Percentiles rank a stretch among this genome's conserved stretches.
phyloP scores from a whole-genome alignment of 225 moss, liverwort and hornwort genomes.

The Physcomitrellopsis africana region DNA sequence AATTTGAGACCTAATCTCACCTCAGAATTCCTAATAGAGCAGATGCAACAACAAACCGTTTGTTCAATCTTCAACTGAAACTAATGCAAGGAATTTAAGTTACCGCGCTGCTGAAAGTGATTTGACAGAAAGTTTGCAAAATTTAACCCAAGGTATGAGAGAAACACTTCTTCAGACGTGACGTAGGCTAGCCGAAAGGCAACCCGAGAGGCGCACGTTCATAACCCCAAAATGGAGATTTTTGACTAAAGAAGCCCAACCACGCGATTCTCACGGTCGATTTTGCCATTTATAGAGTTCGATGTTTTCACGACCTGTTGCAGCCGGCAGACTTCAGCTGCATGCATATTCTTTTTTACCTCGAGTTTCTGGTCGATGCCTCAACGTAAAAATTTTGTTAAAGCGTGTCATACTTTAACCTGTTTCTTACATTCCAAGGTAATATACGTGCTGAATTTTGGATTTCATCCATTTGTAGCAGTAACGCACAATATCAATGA shows the following conservation, averaged over 20 bases:
- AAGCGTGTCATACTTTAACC: not conserved
- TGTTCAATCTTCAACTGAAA: no score
- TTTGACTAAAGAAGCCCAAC: slow-evolving; percentile 38
- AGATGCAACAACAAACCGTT: no score
- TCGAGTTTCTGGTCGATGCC: slow-evolving; percentile 33
- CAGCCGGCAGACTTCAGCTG: slow-evolving; percentile 39
- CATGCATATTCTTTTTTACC: slow-evolving; percentile 44
- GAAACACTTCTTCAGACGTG: slow-evolving; percentile 29
- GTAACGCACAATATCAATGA: not conserved
- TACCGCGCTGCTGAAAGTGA: no score
- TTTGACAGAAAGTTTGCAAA: not conserved
- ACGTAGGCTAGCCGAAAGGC: slow-evolving; percentile 28
- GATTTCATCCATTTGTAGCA: not conserved
- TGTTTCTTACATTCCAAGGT: not conserved
- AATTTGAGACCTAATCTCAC: no score
- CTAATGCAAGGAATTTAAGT: not conserved
- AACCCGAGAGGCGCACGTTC: slow-evolving; percentile 35
- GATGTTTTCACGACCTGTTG: slow-evolving; percentile 42
- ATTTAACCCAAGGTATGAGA: not conserved
- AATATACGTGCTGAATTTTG: not conserved
- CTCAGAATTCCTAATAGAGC: no score
- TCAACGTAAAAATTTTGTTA: not conserved
- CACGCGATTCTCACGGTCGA: slow-evolving; percentile 33
- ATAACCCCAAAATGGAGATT: slow-evolving; percentile 50
- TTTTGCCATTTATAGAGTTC: slow-evolving; percentile 5